Conservation (phyloP, 1,139 yeast species). For the Yamadazyma jaroonii region DNA sequence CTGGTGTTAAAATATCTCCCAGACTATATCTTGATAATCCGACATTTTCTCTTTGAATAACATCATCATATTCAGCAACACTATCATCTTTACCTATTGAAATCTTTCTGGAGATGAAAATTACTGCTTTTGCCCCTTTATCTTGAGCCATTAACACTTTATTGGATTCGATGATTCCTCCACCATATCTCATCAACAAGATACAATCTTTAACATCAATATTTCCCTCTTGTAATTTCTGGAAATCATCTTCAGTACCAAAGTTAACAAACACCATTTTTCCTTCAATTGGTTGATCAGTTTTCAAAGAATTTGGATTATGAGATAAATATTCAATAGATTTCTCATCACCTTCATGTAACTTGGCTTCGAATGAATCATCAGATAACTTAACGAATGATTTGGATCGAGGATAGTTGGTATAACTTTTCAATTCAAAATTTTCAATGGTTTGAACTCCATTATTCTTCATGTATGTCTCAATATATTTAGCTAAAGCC, state of each 20-base stretch:
- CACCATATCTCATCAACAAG: constrained; percentile 63
- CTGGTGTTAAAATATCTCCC: constrained; percentile 81
- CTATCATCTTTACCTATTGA: constrained; percentile 20
- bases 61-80: constrained; percentile 42
- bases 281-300: constrained; percentile 51
- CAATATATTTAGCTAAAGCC: constrained; percentile 64
- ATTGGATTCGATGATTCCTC: constrained; percentile 35
- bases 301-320: constrained; percentile 60
- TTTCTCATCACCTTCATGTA: constrained; percentile 32
- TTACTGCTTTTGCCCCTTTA: constrained; percentile 31
- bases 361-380: constrained; percentile 34
- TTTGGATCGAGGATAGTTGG: constrained; percentile 50
- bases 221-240: constrained; percentile 33
- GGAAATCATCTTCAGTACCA: constrained; percentile 62
- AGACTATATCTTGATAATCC: constrained; percentile 65
- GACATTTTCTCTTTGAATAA: constrained; percentile 62
- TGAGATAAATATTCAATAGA: constrained; percentile 48
- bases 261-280: constrained; percentile 54
- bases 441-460: constrained; percentile 54
- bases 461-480: constrained; percentile 53
- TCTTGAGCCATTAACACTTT: constrained; percentile 33
- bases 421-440: constrained; percentile 48
- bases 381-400: constrained; percentile 35
- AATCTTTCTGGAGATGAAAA: constrained; percentile 32
- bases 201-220: constrained; percentile 44